Base-by-base conservation (phyloP, 495 filamentous ascomycete genomes). In the Penicillium pancosmium region DNA sequence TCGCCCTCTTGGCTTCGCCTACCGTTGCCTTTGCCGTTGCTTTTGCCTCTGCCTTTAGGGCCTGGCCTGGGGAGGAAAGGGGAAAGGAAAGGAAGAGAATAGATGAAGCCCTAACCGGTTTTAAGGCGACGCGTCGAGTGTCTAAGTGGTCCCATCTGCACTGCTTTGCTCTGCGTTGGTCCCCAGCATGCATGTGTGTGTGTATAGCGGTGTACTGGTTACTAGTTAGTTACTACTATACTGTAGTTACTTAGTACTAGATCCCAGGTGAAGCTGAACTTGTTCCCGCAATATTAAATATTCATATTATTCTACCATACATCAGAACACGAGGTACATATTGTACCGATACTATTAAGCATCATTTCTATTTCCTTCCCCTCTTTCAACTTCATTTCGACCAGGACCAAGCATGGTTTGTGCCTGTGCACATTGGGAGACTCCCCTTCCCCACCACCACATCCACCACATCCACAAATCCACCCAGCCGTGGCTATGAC, bases 401-500 rank as follows among this genome's bases (percentile, higher is more conserved):
- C 55, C 55, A 48, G 35, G 23, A 4, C 47, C 36, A 52, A 50
- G 33, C 33, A 41, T 41, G 40, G 25, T 49, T 56, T 15, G 53
- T 55, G 40, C 53, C 41, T 21, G 19, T 21, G 19, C 19, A 1
- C 44, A 31, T 47, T 38, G 12, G 18, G 21, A 27, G 11, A 35
- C 18, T 46, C 10, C 18, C 48, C 64, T 53, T 54, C 44, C 16
- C 51, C 33, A 34, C 52, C 56, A 54, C 9, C 61, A 60, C 54
- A 48, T 23, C 51, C 40, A 34, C 55, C 55, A 7, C 1, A 27
- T 27, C 27, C 27, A 31, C 53, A 57, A 16, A 54, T 44, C 52
- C 56, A 47, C 62, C 53, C 55, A 52, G 47, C 56, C 50, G 19
- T 21, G 52, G 60, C 48, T 33, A 70, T 68, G 68, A 66, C 68